Percentiles rank a stretch among this genome's conserved stretches.
Conservation (phyloP, 805 yeast genomes). For the Yamadazyma philogaea region DNA sequence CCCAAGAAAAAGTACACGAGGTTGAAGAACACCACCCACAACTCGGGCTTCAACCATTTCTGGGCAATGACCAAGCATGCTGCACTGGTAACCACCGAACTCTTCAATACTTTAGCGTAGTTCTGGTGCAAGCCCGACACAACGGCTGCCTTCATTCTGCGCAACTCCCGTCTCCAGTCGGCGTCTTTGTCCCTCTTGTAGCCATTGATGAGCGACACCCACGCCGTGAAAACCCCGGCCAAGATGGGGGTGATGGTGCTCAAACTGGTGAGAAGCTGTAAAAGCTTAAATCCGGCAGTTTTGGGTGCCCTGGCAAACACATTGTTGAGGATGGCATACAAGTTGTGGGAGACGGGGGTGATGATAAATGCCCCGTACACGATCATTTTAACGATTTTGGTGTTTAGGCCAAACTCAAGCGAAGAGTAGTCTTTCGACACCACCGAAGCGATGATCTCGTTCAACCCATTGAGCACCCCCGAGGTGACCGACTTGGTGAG, state of each 20-base stretch:
- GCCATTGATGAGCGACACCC: conserved; percentile 50
- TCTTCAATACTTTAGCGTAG: conserved; percentile 44
- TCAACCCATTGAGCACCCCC: conserved; percentile 51
- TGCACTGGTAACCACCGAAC: conserved; percentile 55
- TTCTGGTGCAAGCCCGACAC: conserved; percentile 38
- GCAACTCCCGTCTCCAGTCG: conserved; percentile 15
- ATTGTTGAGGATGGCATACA: conserved; percentile 45
- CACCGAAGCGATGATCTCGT: conserved; percentile 54
- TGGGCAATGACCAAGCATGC: conserved; percentile 55
- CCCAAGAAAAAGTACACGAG: conserved; percentile 58
- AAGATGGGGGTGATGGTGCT: conserved; percentile 55
- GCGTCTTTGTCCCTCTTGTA: conserved; percentile 20
- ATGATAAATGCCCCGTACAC: conserved; percentile 52
- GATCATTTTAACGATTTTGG: conserved; percentile 51
- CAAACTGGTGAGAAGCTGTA: conserved; percentile 52
- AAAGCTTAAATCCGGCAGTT: conserved; percentile 30
- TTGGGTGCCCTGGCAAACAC: conserved; percentile 29
- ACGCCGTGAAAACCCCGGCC: conserved; percentile 46
- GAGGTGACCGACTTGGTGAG: conserved; percentile 58
- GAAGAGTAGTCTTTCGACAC: conserved; percentile 44
- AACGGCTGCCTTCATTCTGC: conserved; percentile 20
- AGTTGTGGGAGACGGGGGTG: conserved; percentile 58
- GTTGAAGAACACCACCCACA: conserved; percentile 65
- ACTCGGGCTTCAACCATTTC: conserved; percentile 51
- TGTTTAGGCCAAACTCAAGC: conserved; percentile 21